These are phyloP conservation scores for Xenoacremonium recifei DNA, from an alignment of 2,329 filamentous ascomycete species.

Conservation along the genomic window DNA sequence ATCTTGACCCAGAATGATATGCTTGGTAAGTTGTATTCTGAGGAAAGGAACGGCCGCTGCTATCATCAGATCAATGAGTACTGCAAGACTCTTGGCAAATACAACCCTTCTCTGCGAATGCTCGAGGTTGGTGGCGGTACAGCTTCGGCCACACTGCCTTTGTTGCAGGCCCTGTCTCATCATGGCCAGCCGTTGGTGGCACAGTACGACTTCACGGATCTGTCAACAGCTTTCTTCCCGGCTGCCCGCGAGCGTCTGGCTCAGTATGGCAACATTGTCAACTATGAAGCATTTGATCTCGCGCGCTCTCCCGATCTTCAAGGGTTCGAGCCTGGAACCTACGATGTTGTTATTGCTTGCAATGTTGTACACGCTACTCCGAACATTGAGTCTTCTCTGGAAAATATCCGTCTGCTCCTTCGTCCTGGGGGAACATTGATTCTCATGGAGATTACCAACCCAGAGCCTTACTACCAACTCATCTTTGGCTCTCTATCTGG, in stretches of 20 bases:
- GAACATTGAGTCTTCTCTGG: background rate
- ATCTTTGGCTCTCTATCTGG: background rate
- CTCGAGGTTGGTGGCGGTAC: slow-evolving; percentile 1
- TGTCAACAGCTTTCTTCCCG: background rate
- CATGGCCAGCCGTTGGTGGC: background rate
- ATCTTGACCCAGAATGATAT: slow-evolving; percentile 4
- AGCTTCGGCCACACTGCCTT: background rate
- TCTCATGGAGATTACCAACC: background rate
- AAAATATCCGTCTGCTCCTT: background rate
- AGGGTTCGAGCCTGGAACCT: background rate
- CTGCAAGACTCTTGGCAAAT: background rate
- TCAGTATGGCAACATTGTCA: background rate
- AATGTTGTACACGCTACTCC: background rate
- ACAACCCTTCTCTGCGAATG: background rate
- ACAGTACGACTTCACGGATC: slow-evolving; percentile 1
- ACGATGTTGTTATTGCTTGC: background rate
- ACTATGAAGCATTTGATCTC: background rate
- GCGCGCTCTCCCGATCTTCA: background rate
- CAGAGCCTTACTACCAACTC: background rate
- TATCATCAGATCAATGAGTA: slow-evolving; percentile 2
- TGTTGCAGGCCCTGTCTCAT: background rate
- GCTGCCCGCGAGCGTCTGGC: background rate
- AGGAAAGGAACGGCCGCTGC: slow-evolving; percentile 7
- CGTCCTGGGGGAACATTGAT: background rate
- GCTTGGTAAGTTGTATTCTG: slow-evolving; percentile 5